Percentiles rank a stretch among this genome's conserved stretches.
Conservation (phyloP, 352 stramenopile genomes). For the Pythium biforme region DNA sequence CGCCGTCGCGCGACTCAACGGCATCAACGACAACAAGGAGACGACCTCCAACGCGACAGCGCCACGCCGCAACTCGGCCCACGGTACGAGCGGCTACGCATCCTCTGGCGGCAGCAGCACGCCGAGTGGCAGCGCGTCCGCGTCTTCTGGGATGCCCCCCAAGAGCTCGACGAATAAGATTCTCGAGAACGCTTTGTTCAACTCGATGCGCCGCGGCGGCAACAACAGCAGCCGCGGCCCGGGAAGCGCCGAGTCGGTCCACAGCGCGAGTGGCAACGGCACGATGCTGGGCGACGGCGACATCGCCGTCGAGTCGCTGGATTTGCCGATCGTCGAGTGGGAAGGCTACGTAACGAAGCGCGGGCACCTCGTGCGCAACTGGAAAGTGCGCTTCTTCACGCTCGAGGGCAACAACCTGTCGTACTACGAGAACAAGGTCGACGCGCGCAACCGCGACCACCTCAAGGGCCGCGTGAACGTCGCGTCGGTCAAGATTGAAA, state of each 20-base stretch:
- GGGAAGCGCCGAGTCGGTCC: slow-evolving; percentile 25
- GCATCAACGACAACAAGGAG: slow-evolving; percentile 7
- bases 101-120: slow-evolving; percentile 36
- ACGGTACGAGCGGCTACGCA: slow-evolving; percentile 22
- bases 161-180: slow-evolving; percentile 48
- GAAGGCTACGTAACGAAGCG: slow-evolving; percentile 91
- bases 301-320: slow-evolving; percentile 69
- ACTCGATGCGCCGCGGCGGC: slow-evolving; percentile 41
- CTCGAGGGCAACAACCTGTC: slow-evolving; percentile 84
- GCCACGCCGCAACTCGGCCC: slow-evolving; percentile 28
- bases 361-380: slow-evolving; percentile 85
- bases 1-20: slow-evolving; percentile 5
- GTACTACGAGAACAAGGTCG: slow-evolving; percentile 89
- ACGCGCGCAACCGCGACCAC: slow-evolving; percentile 83
- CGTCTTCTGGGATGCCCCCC: slow-evolving; percentile 25
- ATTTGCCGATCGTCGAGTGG: slow-evolving; percentile 87
- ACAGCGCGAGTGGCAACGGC: slow-evolving; percentile 8
- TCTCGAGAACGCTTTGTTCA: slow-evolving; percentile 47
- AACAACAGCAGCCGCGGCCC: slow-evolving; percentile 37
- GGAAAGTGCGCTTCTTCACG: slow-evolving; percentile 88
- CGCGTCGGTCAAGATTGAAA: slow-evolving; percentile 69
- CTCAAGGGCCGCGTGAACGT: slow-evolving; percentile 85
- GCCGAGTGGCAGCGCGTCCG: slow-evolving; percentile 2
- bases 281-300: slow-evolving; percentile 40
- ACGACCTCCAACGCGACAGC: neutral